phyloP scores from a whole-genome alignment of 768 basidiomycete genomes.

The Leccinum boreale region DNA sequence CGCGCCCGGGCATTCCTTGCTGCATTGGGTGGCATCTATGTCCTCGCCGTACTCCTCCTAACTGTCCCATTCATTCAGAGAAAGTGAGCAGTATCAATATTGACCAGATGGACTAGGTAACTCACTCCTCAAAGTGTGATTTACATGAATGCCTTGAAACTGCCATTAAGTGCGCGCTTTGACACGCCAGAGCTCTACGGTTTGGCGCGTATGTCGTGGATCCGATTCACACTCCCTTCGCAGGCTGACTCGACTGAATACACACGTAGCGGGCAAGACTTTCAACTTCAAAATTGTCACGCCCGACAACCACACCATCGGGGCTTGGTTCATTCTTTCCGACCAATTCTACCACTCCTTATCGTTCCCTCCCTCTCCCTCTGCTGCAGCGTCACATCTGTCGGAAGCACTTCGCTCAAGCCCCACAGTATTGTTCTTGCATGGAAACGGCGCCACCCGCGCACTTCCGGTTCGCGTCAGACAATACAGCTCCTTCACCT shows the following conservation, averaged over 20 bases:
- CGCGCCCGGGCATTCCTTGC: constrained; percentile 33
- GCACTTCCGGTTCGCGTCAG: constrained; percentile 65
- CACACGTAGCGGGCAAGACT: constrained; percentile 65
- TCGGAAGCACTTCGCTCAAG: constrained; percentile 48
- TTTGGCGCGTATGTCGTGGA: constrained; percentile 61
- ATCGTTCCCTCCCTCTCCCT: constrained; percentile 36
- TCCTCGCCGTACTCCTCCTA: constrained; percentile 48
- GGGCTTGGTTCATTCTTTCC: constrained; percentile 83
- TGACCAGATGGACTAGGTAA: constrained; percentile 13
- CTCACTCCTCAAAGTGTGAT: constrained; percentile 39
- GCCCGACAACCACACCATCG: constrained; percentile 72
- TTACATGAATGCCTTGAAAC: constrained; percentile 64
- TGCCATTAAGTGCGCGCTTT: constrained; percentile 64
- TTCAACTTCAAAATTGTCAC: constrained; percentile 69
- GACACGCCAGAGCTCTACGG: constrained; percentile 74
- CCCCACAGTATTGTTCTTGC: constrained; percentile 88
- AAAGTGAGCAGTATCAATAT: constrained; percentile 45
- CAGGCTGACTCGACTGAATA: neutral
- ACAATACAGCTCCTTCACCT: constrained; percentile 63
- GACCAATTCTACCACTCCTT: constrained; percentile 58
- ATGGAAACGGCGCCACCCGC: constrained; percentile 86
- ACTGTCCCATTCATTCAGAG: constrained; percentile 64
- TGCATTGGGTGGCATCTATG: constrained; percentile 52
- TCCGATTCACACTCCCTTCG: neutral
- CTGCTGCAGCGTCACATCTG: constrained; percentile 42